Evolutionary conservation across 257 asterid genomes (phyloP).

Genomic region (Solanum arcanum): DNA sequence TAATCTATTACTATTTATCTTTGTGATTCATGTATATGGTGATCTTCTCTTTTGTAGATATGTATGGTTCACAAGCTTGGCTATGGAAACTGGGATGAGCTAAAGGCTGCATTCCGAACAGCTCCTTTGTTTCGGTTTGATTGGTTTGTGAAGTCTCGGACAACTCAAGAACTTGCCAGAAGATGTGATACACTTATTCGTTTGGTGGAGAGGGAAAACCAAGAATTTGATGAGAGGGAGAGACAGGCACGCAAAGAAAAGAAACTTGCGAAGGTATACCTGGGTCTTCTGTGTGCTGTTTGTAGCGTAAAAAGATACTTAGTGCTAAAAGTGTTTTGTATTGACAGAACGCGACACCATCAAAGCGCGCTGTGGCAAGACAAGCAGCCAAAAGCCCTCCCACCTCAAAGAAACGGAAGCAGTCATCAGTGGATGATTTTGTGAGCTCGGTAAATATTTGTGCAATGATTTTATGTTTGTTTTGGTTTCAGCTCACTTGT

Average conservation of each 20-base stretch:
- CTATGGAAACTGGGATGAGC: constrained; percentile 97
- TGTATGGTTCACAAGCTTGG: constrained; percentile 99
- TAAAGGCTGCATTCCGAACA: constrained; percentile 93
- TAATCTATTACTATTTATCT: neutral
- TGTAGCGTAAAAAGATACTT: neutral
- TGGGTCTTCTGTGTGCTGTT: neutral
- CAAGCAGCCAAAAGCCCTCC: constrained; percentile 85
- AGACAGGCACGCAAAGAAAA: constrained; percentile 98
- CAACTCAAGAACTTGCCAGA: constrained; percentile 98
- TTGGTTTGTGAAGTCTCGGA: constrained; percentile 98
- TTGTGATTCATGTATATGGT: neutral
- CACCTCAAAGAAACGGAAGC: constrained; percentile 61
- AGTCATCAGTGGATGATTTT: constrained; percentile 63
- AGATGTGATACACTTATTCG: constrained; percentile 93
- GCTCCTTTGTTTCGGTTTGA: constrained; percentile 94
- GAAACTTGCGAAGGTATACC: constrained; percentile 70
- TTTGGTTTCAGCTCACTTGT: neutral
- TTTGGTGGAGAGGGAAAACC: constrained; percentile 88
- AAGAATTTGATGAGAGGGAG: constrained; percentile 91
- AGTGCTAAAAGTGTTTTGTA: neutral
- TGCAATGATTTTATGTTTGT: neutral
- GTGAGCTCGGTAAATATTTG: constrained; percentile 43
- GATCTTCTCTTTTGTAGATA: constrained; percentile 31
- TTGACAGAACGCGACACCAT: constrained; percentile 48
- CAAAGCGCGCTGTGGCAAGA: constrained; percentile 66